Conservation (phyloP, 2,329 filamentous ascomycete species). For the Ophiostoma novo-ulmi region DNA sequence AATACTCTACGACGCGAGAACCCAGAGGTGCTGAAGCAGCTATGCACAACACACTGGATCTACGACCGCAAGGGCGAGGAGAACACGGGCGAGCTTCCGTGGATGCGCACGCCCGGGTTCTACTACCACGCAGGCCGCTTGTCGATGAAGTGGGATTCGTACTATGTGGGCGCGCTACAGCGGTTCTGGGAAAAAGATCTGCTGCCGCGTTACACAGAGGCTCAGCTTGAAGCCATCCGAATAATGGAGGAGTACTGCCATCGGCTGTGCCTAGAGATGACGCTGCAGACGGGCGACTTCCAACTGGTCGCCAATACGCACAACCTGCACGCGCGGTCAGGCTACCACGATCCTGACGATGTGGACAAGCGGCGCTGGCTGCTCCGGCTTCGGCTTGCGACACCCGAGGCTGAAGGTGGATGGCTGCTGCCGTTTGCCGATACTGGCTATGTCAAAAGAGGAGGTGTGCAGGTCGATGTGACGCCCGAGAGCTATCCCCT, state of each 20-base stretch:
- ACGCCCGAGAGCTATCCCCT: conserved; percentile 2
- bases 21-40: neutral
- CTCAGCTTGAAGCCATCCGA: neutral
- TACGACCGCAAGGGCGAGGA: conserved; percentile 5
- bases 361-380: conserved; percentile 1
- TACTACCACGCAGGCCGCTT: neutral
- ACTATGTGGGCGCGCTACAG: neutral
- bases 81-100: neutral
- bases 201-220: neutral
- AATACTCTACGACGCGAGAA: neutral
- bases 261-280: conserved; percentile 4
- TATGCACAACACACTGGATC: neutral
- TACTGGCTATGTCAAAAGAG: neutral
- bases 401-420: neutral
- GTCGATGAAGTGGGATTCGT: conserved; percentile 6
- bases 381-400: neutral
- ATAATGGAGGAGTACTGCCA: neutral
- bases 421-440: neutral
- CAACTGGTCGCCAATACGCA: neutral
- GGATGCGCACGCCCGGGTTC: neutral
- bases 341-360: neutral
- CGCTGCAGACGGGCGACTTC: neutral
- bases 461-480: neutral
- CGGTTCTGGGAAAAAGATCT: conserved; percentile 4
- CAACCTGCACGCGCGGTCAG: conserved; percentile 1